Base-by-base conservation (phyloP, 139 green algal species). In the Chlamydomonas incerta region DNA sequence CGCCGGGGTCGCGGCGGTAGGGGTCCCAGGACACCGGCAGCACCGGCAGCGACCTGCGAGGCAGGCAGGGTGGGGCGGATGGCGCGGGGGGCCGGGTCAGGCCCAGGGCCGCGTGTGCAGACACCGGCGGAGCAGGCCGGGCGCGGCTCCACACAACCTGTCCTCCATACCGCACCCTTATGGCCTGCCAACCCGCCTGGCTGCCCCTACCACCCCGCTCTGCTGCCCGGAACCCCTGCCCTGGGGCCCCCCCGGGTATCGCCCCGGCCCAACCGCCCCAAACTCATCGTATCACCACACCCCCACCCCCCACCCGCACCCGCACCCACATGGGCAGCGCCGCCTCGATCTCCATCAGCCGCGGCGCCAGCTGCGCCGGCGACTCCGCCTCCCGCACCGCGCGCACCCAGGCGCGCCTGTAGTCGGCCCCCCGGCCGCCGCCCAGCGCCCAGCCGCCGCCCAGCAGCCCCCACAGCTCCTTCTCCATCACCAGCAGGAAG, bases 381-480 rank as follows among this genome's bases (percentile, higher is more conserved):
- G 50, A 46, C 14, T 41, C 52, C 9, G 69, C 72, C 13, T 52
- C 65, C 28, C n/a, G 46, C 24, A 80, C 72, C 23, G 72, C 62
- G 11, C 47, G 60, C 72, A 83, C 73, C 47, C 71, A 81, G 72
- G 73, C 63, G 29, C 65, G 65, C 18, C 83, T 63, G 72, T 83
- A 90, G 60, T 72, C 72, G 33, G 69, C 50, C 3, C 79, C 86
- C 4, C 33, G 50, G 3, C 23, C 31, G 21, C 47, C 66, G 31
- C 35, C 14, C 50, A 41, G 47, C 67, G 66, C 80, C 80, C 80
- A 85, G 52, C 66, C 66, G 47, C 80, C 80, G 26, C 76, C 80
- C 66, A 85, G 80, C 80, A 85, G 68, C 33, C 80, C 80, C 50
- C 66, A 85, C 66, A 85, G 67, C 80, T 85, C 80, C 24, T 57